Evolutionary conservation across 2,329 filamentous ascomycete genomes (phyloP).

Genomic region (Fusarium anguioides): DNA sequence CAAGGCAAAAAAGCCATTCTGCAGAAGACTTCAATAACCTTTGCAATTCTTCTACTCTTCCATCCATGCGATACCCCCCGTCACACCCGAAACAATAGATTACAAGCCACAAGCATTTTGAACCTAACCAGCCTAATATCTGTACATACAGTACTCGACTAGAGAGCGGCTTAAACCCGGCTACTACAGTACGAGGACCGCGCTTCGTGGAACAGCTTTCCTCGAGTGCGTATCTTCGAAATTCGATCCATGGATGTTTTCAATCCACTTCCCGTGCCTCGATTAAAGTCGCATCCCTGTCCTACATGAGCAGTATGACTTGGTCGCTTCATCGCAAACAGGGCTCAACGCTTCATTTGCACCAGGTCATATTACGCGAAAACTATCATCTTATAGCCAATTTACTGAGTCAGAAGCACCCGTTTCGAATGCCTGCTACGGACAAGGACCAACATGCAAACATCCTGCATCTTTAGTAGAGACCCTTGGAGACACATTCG

Average conservation of each 20-base stretch:
- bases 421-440: not conserved
- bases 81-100: slow-evolving; percentile 40
- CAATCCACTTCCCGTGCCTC: slow-evolving; percentile 43
- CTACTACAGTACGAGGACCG: slow-evolving; percentile 29
- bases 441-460: not conserved
- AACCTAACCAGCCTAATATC: not conserved
- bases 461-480: not conserved
- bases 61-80: slow-evolving; percentile 22
- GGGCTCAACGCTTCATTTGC: slow-evolving; percentile 17
- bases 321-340: slow-evolving; percentile 8
- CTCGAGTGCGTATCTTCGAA: slow-evolving; percentile 24
- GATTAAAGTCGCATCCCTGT: slow-evolving; percentile 36
- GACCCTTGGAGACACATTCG: slow-evolving; percentile 18
- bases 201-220: slow-evolving; percentile 27
- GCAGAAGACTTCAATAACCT: not conserved
- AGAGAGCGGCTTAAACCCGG: slow-evolving; percentile 31
- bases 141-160: not conserved
- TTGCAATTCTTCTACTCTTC: slow-evolving; percentile 8
- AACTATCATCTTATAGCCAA: not conserved
- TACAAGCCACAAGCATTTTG: slow-evolving; percentile 28
- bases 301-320: slow-evolving; percentile 14
- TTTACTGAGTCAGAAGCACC: not conserved
- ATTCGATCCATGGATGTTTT: slow-evolving; percentile 38
- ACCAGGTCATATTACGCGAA: not conserved
- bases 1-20: slow-evolving; percentile 5